These are phyloP conservation scores for Excoecaria agallocha DNA, from an alignment of 345 rosid genomes.

Conservation along the genomic window DNA sequence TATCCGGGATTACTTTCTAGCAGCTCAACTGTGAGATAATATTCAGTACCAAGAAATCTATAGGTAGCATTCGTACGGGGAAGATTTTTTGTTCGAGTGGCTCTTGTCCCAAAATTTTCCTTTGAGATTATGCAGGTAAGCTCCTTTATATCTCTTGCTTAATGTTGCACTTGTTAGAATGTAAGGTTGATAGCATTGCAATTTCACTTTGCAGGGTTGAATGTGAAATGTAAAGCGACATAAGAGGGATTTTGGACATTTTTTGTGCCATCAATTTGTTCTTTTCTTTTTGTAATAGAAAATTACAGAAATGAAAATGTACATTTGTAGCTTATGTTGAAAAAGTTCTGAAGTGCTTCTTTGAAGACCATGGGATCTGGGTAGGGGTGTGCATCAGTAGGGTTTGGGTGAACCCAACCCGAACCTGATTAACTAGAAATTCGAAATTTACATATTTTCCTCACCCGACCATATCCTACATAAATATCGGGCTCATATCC, in stretches of 20 bases:
- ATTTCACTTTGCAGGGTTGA: conserved; percentile 9
- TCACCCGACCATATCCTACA: no score
- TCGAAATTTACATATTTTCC: no score
- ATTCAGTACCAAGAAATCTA: background rate
- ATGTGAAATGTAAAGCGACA: conserved; percentile 1
- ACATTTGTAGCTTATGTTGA: background rate
- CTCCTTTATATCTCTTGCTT: background rate
- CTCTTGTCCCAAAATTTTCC: background rate
- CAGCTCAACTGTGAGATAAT: conserved; percentile 22
- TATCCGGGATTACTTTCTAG: conserved; percentile 77
- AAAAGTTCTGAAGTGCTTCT: background rate
- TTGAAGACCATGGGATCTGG: background rate
- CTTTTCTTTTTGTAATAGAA: background rate
- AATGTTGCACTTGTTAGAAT: background rate
- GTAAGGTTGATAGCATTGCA: background rate
- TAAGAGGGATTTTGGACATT: background rate
- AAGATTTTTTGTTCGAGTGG: background rate
- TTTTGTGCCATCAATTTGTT: background rate
- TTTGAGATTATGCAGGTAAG: conserved; percentile 1
- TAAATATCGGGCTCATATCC: no score
- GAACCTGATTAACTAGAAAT: no score
- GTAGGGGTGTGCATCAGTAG: no score
- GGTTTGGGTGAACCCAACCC: no score
- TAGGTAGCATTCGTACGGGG: background rate
- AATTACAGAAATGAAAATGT: background rate